Conservation (phyloP, 2,329 filamentous ascomycete species). For the Orbilia brochopaga region DNA sequence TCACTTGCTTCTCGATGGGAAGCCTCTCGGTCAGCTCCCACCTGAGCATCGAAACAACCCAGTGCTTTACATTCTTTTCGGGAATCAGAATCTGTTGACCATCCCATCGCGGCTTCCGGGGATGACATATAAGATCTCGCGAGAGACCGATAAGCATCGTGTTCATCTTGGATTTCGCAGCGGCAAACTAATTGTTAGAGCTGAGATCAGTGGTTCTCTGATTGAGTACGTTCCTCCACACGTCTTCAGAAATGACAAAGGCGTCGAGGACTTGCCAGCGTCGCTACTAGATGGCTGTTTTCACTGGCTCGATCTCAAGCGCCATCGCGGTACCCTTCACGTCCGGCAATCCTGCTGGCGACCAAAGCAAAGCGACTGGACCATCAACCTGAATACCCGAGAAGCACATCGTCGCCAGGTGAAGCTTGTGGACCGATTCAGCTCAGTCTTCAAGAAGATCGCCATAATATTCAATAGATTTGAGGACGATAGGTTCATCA, state of each 20-base stretch:
- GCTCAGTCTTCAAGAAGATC: constrained; percentile 58
- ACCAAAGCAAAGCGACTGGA: constrained; percentile 58
- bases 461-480: constrained; percentile 62
- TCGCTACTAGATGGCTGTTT: constrained; percentile 63
- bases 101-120: constrained; percentile 63
- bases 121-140: constrained; percentile 63
- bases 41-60: constrained; percentile 60
- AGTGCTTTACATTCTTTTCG: constrained; percentile 64
- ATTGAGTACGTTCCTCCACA: constrained; percentile 58
- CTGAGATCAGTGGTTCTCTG: constrained; percentile 53
- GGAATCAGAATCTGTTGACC: constrained; percentile 62
- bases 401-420: constrained; percentile 55
- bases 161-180: constrained; percentile 65
- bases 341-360: constrained; percentile 63
- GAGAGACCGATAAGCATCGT: constrained; percentile 58
- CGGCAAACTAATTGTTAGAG: constrained; percentile 60
- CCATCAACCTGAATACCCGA: constrained; percentile 56
- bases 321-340: constrained; percentile 62
- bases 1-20: constrained; percentile 62
- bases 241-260: constrained; percentile 54
- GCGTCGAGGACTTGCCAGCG: constrained; percentile 62
- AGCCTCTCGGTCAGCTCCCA: constrained; percentile 64
- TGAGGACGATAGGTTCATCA: constrained; percentile 60
- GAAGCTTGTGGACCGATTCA: constrained; percentile 63
- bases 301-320: constrained; percentile 67